Base-by-base conservation (phyloP, 495 filamentous ascomycete species). In the Hypoxylon fragiforme region DNA sequence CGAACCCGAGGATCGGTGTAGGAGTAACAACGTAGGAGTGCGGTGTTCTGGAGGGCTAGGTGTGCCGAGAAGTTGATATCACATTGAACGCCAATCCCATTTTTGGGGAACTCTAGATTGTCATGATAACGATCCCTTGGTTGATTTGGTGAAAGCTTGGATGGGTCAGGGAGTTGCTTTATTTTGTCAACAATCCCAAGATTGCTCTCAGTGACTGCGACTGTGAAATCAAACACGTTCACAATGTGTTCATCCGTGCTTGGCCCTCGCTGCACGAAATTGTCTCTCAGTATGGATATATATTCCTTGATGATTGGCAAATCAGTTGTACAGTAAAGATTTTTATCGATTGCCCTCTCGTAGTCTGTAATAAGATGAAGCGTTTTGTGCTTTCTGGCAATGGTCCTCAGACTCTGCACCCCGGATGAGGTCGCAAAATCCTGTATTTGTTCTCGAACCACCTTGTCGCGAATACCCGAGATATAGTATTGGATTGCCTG, bases 61-160 rank as follows among this genome's bases (percentile, higher is more conserved):
- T 83, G 79, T 15, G 91, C 89, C 0, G 85, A 85, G 57, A 94
- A 94, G 60, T 90, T 92, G 70, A 95, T 89, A 64, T 95, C 89
- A 67, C 85, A 91, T 65, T 86, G 86, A 9, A 90, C 83, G 13
- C 88, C 88, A 20, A 85, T 76, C 7, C 82, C 84, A 4, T 68
- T 65, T 51, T 87, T 87, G 5, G 87, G 85, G 36, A 89, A 89
- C 54, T 89, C 87, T 2, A 91, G 74, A 34, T 77, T 78, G 32
- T 84, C 82, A 38, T 60, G 71, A 57, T 75, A 73, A 24, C 69
- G 63, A 50, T 81, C 74, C 59, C 75, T 66, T 40, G 79, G 70
- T 66, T 78, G 62, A 68, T 74, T 82, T 46, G 78, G 63, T n/a
- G 64, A 14, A 39, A 75, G 51, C 28, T 48, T 66, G 19, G 71